Base-by-base conservation (phyloP, 352 stramenopile species). In the Phytophthora idaei region DNA sequence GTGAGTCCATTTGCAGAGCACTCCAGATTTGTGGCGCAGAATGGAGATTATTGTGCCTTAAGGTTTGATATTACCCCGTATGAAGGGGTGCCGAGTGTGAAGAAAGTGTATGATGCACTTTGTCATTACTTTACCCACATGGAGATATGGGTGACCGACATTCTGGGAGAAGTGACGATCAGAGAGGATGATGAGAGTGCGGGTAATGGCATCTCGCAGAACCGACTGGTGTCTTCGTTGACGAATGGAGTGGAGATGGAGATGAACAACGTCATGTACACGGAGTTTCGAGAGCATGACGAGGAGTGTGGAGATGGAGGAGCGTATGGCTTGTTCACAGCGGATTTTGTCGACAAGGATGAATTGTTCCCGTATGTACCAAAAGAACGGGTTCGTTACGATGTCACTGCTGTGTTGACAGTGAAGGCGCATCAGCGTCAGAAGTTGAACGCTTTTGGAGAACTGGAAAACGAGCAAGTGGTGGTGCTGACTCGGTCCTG, bases 91-190 rank as follows among this genome's bases (percentile, higher is more conserved):
- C 54, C 70, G 17, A 66, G 47, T 14, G 78, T 86, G 5, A 56
- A 54, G 12, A 68, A 73, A 8, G 73, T 90, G n/a, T 86, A 79
- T 49, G 77, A 90, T 28, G 77, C 69, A 3, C 74, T 84, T 12
- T 52, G 69, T n/a, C 79, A 76, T 45, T 87, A 85, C 59, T 74
- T 77, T 17, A 67, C 46, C 47, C 80, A 82, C 55, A 73, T 87
- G 45, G 81, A 90, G 62, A 86, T 90, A 54, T 77, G 57, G 51
- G 69, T 87, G 64, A 85, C 78, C 9, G 81, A 90, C 55, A 73
- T 65, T 29, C 58, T 87, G 21, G 81, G 81, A 11, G 61, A 82
- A 52, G 74, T 90, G 44, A 88, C 77, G 6, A 79, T 88, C 46
- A 68, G 78, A 17, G 81, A 90, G 55, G 77, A 85, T 42, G 77